phyloP scores from a whole-genome alignment of 257 asterid genomes.

The Voacanga thouarsii region DNA sequence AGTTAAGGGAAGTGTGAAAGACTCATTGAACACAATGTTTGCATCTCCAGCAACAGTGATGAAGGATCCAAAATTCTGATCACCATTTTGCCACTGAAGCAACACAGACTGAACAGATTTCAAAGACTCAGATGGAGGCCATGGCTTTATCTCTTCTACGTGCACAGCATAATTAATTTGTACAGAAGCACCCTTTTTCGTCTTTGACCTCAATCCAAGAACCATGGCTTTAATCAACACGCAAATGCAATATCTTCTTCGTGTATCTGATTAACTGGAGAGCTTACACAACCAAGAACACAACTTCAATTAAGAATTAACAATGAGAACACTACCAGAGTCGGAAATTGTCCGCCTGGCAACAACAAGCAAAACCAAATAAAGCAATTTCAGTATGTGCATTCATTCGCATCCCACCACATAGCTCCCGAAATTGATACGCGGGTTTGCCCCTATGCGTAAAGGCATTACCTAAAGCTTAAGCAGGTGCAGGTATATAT shows the following conservation, averaged over 20 bases:
- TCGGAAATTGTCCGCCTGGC: neutral
- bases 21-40: constrained; percentile 55
- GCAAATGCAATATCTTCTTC: constrained; percentile 6
- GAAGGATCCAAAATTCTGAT: constrained; percentile 57
- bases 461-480: neutral
- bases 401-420: neutral
- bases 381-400: neutral
- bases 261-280: constrained; percentile 21
- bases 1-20: constrained; percentile 53
- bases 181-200: constrained; percentile 49
- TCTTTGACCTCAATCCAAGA: constrained; percentile 66
- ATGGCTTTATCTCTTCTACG: constrained; percentile 64
- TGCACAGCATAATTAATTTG: constrained; percentile 51
- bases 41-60: constrained; percentile 56
- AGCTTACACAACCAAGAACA: neutral
- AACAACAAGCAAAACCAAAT: neutral
- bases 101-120: constrained; percentile 63
- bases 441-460: neutral
- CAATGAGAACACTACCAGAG: neutral
- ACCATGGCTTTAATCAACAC: constrained; percentile 55
- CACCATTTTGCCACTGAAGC: constrained; percentile 74
- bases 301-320: neutral
- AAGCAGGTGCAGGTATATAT: neutral
- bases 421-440: neutral
- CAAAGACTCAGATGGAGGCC: constrained; percentile 81